Percentiles rank a stretch among this genome's conserved stretches.
These are phyloP conservation scores for Mycocentrospora acerina DNA, from an alignment of 2,329 filamentous ascomycete species.

Conservation along the genomic window DNA sequence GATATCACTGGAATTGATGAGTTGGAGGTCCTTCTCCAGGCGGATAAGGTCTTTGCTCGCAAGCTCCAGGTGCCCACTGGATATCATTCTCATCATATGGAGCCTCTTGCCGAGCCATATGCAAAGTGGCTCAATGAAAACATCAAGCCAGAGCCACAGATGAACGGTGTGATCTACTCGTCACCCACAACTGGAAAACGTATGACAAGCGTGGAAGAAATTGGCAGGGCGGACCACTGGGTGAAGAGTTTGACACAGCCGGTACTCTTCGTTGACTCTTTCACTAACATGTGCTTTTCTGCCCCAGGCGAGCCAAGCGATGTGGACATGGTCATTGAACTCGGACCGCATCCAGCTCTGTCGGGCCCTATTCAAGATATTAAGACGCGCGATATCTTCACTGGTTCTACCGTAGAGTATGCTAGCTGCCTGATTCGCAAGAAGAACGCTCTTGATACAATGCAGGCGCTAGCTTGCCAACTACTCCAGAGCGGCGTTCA, in stretches of 20 bases:
- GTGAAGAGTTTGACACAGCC: conserved; percentile 4
- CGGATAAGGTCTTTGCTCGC: conserved; percentile 42
- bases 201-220: neutral
- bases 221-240: conserved; percentile 6
- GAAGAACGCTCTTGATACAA: conserved; percentile 13
- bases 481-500: conserved; percentile 1
- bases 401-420: conserved; percentile 12
- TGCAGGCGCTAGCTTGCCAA: conserved; percentile 1
- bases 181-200: conserved; percentile 2
- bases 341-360: conserved; percentile 6
- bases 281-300: conserved; percentile 5
- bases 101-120: conserved; percentile 15
- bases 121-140: conserved; percentile 1
- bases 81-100: conserved; percentile 50
- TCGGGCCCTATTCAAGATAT: conserved; percentile 12
- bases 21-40: conserved; percentile 32
- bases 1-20: conserved; percentile 41
- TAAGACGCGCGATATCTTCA: conserved; percentile 2
- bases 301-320: neutral
- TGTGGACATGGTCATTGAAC: conserved; percentile 3
- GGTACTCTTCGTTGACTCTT: conserved; percentile 4
- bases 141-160: neutral
- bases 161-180: conserved; percentile 1
- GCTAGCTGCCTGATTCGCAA: conserved; percentile 16
- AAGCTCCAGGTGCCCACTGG: conserved; percentile 46